phyloP scores from a whole-genome alignment of 2,329 filamentous ascomycete genomes.

The Aspergillus candidus region DNA sequence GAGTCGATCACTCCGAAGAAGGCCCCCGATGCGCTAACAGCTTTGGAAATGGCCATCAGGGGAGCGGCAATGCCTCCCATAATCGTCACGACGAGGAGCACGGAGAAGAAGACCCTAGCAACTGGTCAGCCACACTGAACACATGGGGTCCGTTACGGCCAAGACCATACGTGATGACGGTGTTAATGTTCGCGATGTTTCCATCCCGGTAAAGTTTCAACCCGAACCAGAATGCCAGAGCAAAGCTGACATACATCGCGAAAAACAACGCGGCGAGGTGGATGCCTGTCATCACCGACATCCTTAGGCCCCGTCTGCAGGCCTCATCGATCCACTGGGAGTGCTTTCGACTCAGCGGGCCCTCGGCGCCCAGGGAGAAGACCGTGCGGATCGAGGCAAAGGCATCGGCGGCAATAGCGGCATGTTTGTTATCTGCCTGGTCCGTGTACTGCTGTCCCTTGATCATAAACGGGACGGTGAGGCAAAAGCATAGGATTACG shows the following conservation, averaged over 20 bases:
- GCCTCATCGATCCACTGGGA: constrained; percentile 32
- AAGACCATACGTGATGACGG: constrained; percentile 29
- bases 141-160: neutral
- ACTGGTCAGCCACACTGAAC: neutral
- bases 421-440: constrained; percentile 33
- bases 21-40: constrained; percentile 23
- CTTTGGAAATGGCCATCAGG: constrained; percentile 32
- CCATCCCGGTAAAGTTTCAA: constrained; percentile 30
- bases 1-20: constrained; percentile 32
- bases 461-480: constrained; percentile 30
- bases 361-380: constrained; percentile 39
- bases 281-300: constrained; percentile 24
- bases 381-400: constrained; percentile 42
- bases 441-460: constrained; percentile 30
- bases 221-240: constrained; percentile 35
- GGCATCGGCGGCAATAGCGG: constrained; percentile 37
- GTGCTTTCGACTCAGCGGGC: constrained; percentile 33
- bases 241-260: constrained; percentile 32
- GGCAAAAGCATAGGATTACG: constrained; percentile 28
- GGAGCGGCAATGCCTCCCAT: constrained; percentile 27
- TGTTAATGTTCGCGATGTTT: constrained; percentile 29
- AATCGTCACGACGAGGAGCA: constrained; percentile 23
- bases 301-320: constrained; percentile 22
- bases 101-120: constrained; percentile 31
- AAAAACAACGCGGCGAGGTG: constrained; percentile 33